Base-by-base conservation (phyloP, 106 monocot species). In the Hemerocallis citrina region DNA sequence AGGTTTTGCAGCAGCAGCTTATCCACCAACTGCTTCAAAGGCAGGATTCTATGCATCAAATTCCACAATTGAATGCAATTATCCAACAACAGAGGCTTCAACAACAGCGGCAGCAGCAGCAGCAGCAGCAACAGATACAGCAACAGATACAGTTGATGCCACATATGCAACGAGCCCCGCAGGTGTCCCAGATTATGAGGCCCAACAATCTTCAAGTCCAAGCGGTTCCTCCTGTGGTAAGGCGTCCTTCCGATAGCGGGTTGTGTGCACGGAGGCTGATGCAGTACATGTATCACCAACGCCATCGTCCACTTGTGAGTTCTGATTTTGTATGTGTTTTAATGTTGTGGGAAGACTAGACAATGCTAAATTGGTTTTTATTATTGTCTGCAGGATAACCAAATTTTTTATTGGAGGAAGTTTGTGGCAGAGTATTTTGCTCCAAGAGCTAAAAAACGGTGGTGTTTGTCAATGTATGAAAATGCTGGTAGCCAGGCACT, bases 231-330 rank as follows among this genome's bases (percentile, higher is more conserved):
- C 29, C 81, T 40, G 72, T 75, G 39, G 63, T 62, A 16, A 80
- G 75, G 37, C 72, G 57, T 0, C 67, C 79, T 25, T 62, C 67
- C 61, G 91, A 87, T 20, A 88, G 50, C 60, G 84, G 84, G 27
- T 62, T 98, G 50, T 98, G 96, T 73, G 64, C 81, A 29, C 68
- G 91, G 4, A 63, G 91, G 40, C 71, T 91, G 52, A 91, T 88
- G 96, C 91, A 98, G 50, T 98, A 88, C 62, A 81, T 98, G 63
- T 98, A 85, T 62, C 96, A 98, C 67, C 85, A 79, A 63, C 81
- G 87, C 34, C 74, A 88, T 43, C 71, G 87, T 14, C 87, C 84
- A 31, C 42, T 79, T 60, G 96, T 91, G 46, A 79, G 87, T 63
- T 69, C 31, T 62, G 28, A 35, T 71, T 72, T 45, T 19, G 5